phyloP scores from a whole-genome alignment of 2,329 filamentous ascomycete species.

The Ascochyta fabae region DNA sequence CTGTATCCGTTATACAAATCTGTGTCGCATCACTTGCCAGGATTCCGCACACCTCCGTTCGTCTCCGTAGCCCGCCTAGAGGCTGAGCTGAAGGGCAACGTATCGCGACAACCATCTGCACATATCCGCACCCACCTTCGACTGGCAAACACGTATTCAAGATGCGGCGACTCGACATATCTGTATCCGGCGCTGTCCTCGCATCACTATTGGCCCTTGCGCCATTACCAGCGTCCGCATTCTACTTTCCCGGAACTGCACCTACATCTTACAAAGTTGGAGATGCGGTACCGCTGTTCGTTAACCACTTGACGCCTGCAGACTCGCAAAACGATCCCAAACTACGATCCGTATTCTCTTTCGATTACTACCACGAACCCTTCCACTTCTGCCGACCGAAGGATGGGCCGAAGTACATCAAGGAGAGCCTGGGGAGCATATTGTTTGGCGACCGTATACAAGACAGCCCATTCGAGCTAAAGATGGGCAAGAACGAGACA shows the following conservation, averaged over 20 bases:
- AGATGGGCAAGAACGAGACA: slow-evolving; percentile 84
- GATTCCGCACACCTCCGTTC: slow-evolving; percentile 14
- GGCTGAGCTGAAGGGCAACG: slow-evolving; percentile 12
- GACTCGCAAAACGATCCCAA: slow-evolving; percentile 78
- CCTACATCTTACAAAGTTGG: slow-evolving; percentile 87
- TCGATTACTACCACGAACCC: slow-evolving; percentile 89
- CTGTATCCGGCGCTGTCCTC: slow-evolving; percentile 34
- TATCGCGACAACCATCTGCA: slow-evolving; percentile 4
- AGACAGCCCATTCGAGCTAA: slow-evolving; percentile 90
- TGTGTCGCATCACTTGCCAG: background rate
- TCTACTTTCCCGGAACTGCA: slow-evolving; percentile 95
- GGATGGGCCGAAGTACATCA: slow-evolving; percentile 76
- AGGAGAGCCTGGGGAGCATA: slow-evolving; percentile 93
- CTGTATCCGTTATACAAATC: background rate
- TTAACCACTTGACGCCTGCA: slow-evolving; percentile 90
- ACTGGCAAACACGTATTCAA: slow-evolving; percentile 9
- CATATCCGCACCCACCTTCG: background rate
- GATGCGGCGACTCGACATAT: slow-evolving; percentile 42
- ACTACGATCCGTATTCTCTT: slow-evolving; percentile 90
- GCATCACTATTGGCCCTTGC: slow-evolving; percentile 49
- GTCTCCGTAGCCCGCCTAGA: slow-evolving; percentile 21
- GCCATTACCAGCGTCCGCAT: slow-evolving; percentile 62
- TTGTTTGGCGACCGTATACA: slow-evolving; percentile 96
- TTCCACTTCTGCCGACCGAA: slow-evolving; percentile 89
- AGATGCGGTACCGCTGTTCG: slow-evolving; percentile 82